Conservation (phyloP, 1,284 basidiomycete species). For the Apiotrichum montevideense region DNA sequence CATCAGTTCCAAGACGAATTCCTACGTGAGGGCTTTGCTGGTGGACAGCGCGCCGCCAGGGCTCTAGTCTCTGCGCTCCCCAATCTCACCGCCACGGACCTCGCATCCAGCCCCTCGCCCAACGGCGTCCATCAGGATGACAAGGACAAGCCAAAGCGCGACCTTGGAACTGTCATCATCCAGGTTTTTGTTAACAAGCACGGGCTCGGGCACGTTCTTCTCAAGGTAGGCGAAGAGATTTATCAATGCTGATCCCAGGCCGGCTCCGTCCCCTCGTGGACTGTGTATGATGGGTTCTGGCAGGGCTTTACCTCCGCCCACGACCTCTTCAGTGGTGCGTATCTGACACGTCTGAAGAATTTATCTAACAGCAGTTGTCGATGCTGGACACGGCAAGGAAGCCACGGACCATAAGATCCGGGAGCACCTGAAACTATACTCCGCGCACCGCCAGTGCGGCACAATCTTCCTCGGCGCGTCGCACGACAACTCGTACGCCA, state of each 20-base stretch:
- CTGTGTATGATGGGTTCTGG: slow-evolving; percentile 37
- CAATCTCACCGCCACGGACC: slow-evolving; percentile 9
- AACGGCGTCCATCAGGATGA: background rate
- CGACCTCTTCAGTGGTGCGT: slow-evolving; percentile 37
- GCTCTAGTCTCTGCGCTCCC: slow-evolving; percentile 26
- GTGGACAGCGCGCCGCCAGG: slow-evolving; percentile 37
- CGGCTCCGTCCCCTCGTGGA: slow-evolving; percentile 27
- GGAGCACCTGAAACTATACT: slow-evolving; percentile 69
- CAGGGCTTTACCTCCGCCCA: slow-evolving; percentile 37
- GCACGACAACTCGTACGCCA: slow-evolving; percentile 65
- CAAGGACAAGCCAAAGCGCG: background rate
- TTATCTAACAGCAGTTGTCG: slow-evolving; percentile 52
- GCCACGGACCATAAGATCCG: slow-evolving; percentile 64
- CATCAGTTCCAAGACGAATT: slow-evolving; percentile 28
- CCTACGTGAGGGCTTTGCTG: slow-evolving; percentile 28
- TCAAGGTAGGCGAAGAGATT: slow-evolving; percentile 16
- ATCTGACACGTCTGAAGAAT: slow-evolving; percentile 24
- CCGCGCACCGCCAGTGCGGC: slow-evolving; percentile 64
- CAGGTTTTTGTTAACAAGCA: slow-evolving; percentile 40
- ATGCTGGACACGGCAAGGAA: slow-evolving; percentile 63
- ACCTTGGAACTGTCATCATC: slow-evolving; percentile 23
- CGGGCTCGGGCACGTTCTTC: slow-evolving; percentile 31
- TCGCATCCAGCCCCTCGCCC: background rate
- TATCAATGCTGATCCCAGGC: background rate
- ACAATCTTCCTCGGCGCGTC: slow-evolving; percentile 65